Evolutionary conservation across 2,329 filamentous ascomycete species (phyloP), one percentile per base, ranked within the genome.

Genomic region (Colletotrichum costaricense): DNA sequence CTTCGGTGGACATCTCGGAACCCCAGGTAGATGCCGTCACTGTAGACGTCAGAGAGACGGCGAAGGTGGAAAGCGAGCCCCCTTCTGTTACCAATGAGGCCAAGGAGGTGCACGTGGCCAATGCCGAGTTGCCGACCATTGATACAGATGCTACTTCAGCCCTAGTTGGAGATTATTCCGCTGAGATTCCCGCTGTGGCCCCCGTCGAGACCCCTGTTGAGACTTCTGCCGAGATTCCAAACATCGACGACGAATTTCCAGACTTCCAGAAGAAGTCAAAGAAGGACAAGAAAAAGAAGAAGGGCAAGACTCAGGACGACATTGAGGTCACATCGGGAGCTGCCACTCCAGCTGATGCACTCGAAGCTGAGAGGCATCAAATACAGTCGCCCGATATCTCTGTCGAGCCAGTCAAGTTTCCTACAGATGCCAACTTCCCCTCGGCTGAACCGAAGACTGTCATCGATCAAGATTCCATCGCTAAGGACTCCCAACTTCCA

Each of bases 231-330:
- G 46, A 62, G 16, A 8, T 16, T 19, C n/a, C 28, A 19, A 72
- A 76, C 52, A 73, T 76, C 24, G 76, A 78, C n/a, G 76, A 78
- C 4, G 73, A 68, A 22, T 30, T 66, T 28, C 57, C 75, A 22
- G 60, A 73, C 26, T 9, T 46, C 22, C 35, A 33, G 30, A 73
- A 71, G 64, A 72, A 58, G 33, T 74, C 74, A 2, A 78, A 70
- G 52, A 78, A 76, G 68, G 75, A 71, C 42, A 74, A 69, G 62
- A 77, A 76, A 66, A 75, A 67, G 55, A 74, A 68, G 58, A 63
- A 72, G 35, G 66, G 14, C 22, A 64, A 24, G 24, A 7, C 4
- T 24, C 69, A 64, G n/a, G 69, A 72, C 6, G 69, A 72, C 24
- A 30, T 42, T 7, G 58, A 57, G 1, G 28, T 16, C 26, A 11